Evolutionary conservation across 371 early-diverging fungal genomes (phyloP).

Genomic region (Phascolomyces articulosus): DNA sequence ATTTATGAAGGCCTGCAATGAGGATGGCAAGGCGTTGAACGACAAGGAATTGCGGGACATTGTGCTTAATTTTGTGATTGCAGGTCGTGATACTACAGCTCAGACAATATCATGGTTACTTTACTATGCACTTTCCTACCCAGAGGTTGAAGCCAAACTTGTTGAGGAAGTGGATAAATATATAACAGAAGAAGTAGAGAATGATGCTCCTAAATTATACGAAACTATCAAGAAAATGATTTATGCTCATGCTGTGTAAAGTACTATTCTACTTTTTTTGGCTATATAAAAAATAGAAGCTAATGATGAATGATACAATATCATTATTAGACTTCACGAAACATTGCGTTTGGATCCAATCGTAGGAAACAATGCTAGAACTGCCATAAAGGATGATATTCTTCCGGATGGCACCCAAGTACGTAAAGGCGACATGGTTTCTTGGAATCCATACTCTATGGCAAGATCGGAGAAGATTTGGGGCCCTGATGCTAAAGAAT

Average conservation of each 20-base stretch:
- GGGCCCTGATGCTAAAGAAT: slow-evolving; percentile 63
- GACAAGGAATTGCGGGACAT: too few species aligned
- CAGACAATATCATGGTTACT: too few species aligned
- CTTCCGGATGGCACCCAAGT: slow-evolving; percentile 71
- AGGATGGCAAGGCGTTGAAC: too few species aligned
- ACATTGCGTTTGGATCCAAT: slow-evolving; percentile 72
- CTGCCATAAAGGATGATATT: slow-evolving; percentile 65
- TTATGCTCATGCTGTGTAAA: slow-evolving; percentile 64
- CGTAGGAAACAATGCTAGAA: slow-evolving; percentile 70
- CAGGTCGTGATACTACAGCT: too few species aligned
- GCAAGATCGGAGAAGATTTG: slow-evolving; percentile 55
- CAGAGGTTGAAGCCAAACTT: slow-evolving; percentile 56
- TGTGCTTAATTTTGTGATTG: too few species aligned
- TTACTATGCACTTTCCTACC: too few species aligned
- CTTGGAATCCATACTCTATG: slow-evolving; percentile 54
- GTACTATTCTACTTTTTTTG: background rate
- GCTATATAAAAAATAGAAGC: too few species aligned
- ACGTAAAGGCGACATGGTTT: slow-evolving; percentile 52
- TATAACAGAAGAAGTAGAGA: slow-evolving; percentile 36
- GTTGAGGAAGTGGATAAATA: slow-evolving; percentile 54
- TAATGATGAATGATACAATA: background rate
- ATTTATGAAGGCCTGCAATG: too few species aligned
- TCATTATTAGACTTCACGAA: slow-evolving; percentile 48
- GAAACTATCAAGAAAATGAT: slow-evolving; percentile 52
- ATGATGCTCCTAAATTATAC: slow-evolving; percentile 38